Percentiles rank a stretch among this genome's conserved stretches.
These are phyloP conservation scores for Xylaria longipes DNA, from an alignment of 495 filamentous ascomycete species.

Conservation along the genomic window DNA sequence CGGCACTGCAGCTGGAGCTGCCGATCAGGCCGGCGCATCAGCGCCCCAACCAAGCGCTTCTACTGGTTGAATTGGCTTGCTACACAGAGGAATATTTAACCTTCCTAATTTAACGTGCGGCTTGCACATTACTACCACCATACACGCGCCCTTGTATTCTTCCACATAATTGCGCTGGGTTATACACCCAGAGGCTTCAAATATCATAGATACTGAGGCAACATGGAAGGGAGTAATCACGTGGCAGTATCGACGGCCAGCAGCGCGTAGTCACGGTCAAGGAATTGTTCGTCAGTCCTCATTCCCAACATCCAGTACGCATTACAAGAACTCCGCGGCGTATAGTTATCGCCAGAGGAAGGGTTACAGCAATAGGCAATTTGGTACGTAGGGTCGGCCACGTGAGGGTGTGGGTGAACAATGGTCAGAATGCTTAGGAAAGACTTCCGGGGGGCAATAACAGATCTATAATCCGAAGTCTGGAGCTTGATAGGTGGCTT, in stretches of 20 bases:
- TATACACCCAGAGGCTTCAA: neutral
- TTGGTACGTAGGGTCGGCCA: neutral
- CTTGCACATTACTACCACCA: neutral
- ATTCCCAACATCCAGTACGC: neutral
- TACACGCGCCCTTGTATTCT: neutral
- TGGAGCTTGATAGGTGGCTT: neutral
- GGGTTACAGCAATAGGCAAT: neutral
- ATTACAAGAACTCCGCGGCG: neutral
- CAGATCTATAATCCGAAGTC: neutral
- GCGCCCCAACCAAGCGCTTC: slow-evolving; percentile 15
- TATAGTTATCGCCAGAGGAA: no score
- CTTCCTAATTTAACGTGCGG: neutral
- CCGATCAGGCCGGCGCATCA: slow-evolving; percentile 17
- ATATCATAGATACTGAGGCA: neutral
- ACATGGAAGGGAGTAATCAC: neutral
- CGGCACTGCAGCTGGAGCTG: neutral
- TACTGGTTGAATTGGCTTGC: slow-evolving; percentile 3
- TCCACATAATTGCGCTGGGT: neutral
- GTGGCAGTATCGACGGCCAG: neutral
- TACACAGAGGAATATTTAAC: neutral
- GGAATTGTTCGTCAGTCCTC: neutral
- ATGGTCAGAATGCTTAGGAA: neutral
- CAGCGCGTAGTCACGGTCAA: neutral
- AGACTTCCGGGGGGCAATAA: neutral
- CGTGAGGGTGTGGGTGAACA: neutral